These are phyloP conservation scores for Penicillium sp. DNA, from an alignment of 2,329 filamentous ascomycete species.

Conservation along the genomic window DNA sequence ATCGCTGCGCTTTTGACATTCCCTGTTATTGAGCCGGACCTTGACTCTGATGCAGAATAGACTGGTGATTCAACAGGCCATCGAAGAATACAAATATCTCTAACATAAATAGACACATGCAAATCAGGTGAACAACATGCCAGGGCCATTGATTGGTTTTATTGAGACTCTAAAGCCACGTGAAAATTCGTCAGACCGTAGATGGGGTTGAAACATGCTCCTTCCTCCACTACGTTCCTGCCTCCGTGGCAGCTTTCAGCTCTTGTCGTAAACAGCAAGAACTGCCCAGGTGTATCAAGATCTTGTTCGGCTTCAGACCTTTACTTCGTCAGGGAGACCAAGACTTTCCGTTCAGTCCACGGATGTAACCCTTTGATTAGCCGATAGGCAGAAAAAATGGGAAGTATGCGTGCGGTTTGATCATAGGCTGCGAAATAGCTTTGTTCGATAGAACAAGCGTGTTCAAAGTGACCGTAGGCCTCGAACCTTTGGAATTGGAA, in stretches of 20 bases:
- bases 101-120: neutral
- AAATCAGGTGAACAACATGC: neutral
- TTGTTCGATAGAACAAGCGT: neutral
- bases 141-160: neutral
- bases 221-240: neutral
- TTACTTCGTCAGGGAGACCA: neutral
- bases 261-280: neutral
- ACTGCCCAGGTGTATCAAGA: neutral
- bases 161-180: neutral
- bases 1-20: conserved; percentile 90
- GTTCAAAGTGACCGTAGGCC: neutral
- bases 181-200: neutral
- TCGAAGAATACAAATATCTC: neutral
- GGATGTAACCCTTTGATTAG: neutral
- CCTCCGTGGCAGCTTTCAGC: neutral
- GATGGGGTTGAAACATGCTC: neutral
- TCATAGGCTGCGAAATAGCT: neutral
- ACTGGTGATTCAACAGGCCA: neutral
- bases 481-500: too few relatives aligned
- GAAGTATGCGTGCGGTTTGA: neutral
- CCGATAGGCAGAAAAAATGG: neutral
- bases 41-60: conserved; percentile 56
- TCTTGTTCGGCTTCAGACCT: neutral
- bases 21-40: conserved; percentile 76
- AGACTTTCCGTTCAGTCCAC: neutral